Evolutionary conservation across 805 yeast genomes (phyloP).

Genomic region (Candida oleophila): DNA sequence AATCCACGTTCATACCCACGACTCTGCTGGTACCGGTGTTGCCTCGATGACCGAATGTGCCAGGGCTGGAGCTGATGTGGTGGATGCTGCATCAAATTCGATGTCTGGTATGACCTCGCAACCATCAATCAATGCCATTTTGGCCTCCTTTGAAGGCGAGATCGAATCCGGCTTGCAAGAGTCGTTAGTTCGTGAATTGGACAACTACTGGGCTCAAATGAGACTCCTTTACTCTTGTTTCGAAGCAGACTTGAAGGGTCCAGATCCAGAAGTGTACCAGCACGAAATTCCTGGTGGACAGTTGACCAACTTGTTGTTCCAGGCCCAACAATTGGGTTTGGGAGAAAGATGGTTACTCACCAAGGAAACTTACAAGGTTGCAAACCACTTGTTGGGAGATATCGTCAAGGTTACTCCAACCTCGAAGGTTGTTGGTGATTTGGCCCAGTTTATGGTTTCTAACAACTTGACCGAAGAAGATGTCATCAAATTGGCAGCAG

Average conservation of each 20-base stretch:
- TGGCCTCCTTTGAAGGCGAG: slow-evolving; percentile 89
- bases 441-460: slow-evolving; percentile 99
- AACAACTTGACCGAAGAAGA: slow-evolving; percentile 86
- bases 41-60: slow-evolving; percentile 96
- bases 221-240: slow-evolving; percentile 93
- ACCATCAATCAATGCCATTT: slow-evolving; percentile 90
- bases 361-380: slow-evolving; percentile 88
- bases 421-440: slow-evolving; percentile 98
- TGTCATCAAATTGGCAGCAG: slow-evolving; percentile 80
- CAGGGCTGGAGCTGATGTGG: slow-evolving; percentile 95
- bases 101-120: slow-evolving; percentile 99
- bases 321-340: slow-evolving; percentile 97
- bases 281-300: slow-evolving; percentile 99
- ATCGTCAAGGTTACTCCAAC: slow-evolving; percentile 98
- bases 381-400: slow-evolving; percentile 90
- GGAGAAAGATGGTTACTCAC: slow-evolving; percentile 97
- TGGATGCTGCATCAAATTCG: slow-evolving; percentile 95
- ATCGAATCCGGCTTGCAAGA: slow-evolving; percentile 71
- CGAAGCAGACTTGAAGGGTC: slow-evolving; percentile 98
- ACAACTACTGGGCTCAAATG: slow-evolving; percentile 98
- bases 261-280: slow-evolving; percentile 97
- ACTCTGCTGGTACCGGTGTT: slow-evolving; percentile 99
- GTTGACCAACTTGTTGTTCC: slow-evolving; percentile 95
- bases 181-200: slow-evolving; percentile 74
- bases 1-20: slow-evolving; percentile 98